Conservation (phyloP, 768 basidiomycete species). For the Tulasnella sp. region DNA sequence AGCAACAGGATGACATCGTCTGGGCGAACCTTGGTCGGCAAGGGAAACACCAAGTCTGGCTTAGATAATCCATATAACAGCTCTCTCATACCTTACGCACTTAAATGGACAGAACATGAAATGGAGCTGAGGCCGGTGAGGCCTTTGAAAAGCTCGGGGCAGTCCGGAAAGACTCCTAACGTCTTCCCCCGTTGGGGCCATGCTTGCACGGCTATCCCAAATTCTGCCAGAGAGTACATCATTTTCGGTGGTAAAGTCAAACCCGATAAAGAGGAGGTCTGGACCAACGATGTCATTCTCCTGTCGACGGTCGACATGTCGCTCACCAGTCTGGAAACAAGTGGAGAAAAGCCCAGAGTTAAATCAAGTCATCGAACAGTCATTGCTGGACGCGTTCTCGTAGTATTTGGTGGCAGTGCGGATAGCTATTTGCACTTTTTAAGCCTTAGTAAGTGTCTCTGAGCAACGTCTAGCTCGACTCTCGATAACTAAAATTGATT, state of each 20-base stretch:
- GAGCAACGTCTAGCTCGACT: neutral
- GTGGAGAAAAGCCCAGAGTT: neutral
- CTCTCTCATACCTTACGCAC: neutral
- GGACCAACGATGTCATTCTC: neutral
- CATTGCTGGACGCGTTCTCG: neutral
- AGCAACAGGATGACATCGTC: too few species aligned
- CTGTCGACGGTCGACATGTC: neutral
- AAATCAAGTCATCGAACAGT: neutral
- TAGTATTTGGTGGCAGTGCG: neutral
- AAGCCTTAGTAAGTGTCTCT: neutral
- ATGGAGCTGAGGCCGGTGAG: neutral
- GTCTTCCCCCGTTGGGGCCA: neutral
- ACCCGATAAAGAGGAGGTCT: neutral
- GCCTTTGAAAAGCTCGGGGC: neutral
- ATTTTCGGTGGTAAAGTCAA: neutral
- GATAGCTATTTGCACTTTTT: neutral
- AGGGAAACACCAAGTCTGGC: too few species aligned
- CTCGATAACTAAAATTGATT: neutral
- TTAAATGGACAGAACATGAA: neutral
- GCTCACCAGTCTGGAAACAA: neutral
- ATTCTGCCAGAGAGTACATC: neutral
- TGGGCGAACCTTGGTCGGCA: too few species aligned
- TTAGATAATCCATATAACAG: neutral
- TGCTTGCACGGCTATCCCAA: neutral
- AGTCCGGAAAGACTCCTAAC: too few species aligned